Percentiles rank a stretch among this genome's conserved stretches.
Evolutionary conservation across 108 stramenopile species (phyloP).

Genomic region (Skeletonema costatum): DNA sequence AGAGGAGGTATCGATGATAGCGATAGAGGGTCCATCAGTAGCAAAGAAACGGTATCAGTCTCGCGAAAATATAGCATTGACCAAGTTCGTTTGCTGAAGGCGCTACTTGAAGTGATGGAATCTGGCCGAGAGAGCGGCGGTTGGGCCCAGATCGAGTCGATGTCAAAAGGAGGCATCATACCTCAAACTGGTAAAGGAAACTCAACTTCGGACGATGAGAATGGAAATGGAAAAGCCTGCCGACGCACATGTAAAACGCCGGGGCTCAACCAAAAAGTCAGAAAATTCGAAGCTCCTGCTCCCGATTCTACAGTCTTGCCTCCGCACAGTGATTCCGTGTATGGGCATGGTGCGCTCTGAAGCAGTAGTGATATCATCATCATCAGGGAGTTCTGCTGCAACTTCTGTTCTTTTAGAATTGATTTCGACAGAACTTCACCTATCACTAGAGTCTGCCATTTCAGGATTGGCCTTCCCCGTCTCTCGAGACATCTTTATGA

Average conservation of each 20-base stretch:
- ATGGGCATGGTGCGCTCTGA: slow-evolving; percentile 49
- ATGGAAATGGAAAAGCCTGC: background rate
- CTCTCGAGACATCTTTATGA: slow-evolving; percentile 74
- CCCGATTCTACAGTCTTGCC: slow-evolving; percentile 80
- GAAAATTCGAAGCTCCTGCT: slow-evolving; percentile 70
- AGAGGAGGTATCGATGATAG: background rate
- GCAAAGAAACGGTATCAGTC: slow-evolving; percentile 3
- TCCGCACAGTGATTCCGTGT: slow-evolving; percentile 64
- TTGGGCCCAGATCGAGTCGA: slow-evolving; percentile 51
- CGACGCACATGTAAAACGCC: slow-evolving; percentile 12
- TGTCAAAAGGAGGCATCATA: background rate
- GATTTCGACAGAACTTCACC: slow-evolving; percentile 56
- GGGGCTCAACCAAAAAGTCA: background rate
- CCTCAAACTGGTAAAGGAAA: background rate
- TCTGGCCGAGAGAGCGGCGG: slow-evolving; percentile 85
- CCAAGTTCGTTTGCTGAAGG: slow-evolving; percentile 69
- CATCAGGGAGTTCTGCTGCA: slow-evolving; percentile 22
- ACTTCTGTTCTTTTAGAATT: slow-evolving; percentile 53
- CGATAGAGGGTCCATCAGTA: background rate
- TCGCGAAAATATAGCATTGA: slow-evolving; percentile 55
- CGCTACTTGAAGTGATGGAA: slow-evolving; percentile 62
- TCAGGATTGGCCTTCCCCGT: slow-evolving; percentile 78
- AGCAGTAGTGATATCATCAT: slow-evolving; percentile 46
- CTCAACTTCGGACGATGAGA: background rate
- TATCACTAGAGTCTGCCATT: slow-evolving; percentile 74